Conservation (phyloP, 2,329 filamentous ascomycete species). For the Diaporthe batatas region DNA sequence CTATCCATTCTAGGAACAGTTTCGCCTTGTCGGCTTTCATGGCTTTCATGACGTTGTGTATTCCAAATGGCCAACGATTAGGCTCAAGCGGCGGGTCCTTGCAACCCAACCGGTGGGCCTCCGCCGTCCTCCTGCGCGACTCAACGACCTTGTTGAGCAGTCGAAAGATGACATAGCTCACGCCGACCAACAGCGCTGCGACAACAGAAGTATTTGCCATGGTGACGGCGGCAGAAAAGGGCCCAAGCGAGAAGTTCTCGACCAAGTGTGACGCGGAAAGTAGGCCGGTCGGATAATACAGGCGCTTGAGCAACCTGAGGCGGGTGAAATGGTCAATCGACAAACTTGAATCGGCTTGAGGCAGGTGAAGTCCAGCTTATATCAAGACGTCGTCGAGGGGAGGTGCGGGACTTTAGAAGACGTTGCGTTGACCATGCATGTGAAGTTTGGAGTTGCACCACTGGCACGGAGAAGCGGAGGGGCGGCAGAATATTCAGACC, state of each 20-base stretch:
- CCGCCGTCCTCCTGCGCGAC: conserved; percentile 18
- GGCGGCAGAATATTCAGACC: conserved; percentile 34
- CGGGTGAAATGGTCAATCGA: not conserved
- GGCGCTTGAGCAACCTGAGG: not conserved
- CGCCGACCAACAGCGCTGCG: conserved; percentile 23
- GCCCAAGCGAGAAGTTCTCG: not conserved
- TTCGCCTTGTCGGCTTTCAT: conserved; percentile 22
- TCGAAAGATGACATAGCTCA: conserved; percentile 36
- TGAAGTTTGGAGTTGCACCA: not conserved
- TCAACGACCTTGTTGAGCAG: conserved; percentile 24
- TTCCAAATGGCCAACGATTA: conserved; percentile 8
- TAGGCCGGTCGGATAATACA: no score
- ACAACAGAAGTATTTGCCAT: conserved; percentile 40
- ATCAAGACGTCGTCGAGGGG: not conserved
- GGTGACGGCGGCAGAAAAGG: not conserved
- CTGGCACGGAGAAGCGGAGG: not conserved
- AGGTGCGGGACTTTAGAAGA: not conserved
- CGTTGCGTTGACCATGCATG: not conserved
- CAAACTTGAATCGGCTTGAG: not conserved
- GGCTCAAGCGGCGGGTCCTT: conserved; percentile 21
- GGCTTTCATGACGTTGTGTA: conserved; percentile 15
- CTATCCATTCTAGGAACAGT: conserved; percentile 21
- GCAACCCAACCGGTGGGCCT: conserved; percentile 34
- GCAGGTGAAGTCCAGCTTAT: not conserved
- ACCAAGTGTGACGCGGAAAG: not conserved